phyloP scores from a whole-genome alignment of 768 basidiomycete species.

The Dendrothele bispora region DNA sequence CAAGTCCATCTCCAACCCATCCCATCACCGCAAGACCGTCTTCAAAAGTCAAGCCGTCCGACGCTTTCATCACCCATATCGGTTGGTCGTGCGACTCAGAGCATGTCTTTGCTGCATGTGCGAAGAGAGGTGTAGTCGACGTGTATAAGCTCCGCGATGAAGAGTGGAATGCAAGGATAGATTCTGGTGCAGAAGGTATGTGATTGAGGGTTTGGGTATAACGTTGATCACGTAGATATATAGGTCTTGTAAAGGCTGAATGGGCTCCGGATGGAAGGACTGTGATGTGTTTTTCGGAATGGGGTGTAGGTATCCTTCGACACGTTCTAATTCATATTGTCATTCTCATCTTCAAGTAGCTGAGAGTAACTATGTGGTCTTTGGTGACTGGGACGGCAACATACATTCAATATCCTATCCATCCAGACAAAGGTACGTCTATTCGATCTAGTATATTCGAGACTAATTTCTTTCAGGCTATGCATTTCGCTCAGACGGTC shows the following conservation, averaged over 20 bases:
- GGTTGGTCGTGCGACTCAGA: slow-evolving; percentile 90
- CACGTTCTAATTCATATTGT: background rate
- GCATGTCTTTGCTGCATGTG: slow-evolving; percentile 79
- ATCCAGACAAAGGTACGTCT: slow-evolving; percentile 71
- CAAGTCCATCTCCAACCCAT: slow-evolving; percentile 51
- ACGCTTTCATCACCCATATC: slow-evolving; percentile 65
- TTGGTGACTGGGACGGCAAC: slow-evolving; percentile 71
- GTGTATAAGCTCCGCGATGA: slow-evolving; percentile 82
- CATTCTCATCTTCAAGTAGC: slow-evolving; percentile 40
- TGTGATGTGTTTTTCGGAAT: slow-evolving; percentile 88
- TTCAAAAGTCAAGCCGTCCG: slow-evolving; percentile 25
- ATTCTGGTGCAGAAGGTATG: slow-evolving; percentile 73
- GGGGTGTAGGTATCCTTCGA: slow-evolving; percentile 68
- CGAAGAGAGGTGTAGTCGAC: slow-evolving; percentile 69
- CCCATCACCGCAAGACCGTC: slow-evolving; percentile 37
- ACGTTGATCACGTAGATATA: background rate
- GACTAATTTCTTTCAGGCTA: slow-evolving; percentile 49
- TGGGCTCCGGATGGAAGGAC: slow-evolving; percentile 88
- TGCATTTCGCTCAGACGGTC: slow-evolving; percentile 76
- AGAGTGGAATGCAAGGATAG: slow-evolving; percentile 73
- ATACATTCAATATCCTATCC: slow-evolving; percentile 83
- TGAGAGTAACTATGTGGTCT: slow-evolving; percentile 87
- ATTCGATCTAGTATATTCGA: background rate
- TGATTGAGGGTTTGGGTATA: background rate
- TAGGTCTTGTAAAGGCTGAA: slow-evolving; percentile 79